phyloP scores from a whole-genome alignment of 306 rosid genomes.

The Vicia sativa region DNA sequence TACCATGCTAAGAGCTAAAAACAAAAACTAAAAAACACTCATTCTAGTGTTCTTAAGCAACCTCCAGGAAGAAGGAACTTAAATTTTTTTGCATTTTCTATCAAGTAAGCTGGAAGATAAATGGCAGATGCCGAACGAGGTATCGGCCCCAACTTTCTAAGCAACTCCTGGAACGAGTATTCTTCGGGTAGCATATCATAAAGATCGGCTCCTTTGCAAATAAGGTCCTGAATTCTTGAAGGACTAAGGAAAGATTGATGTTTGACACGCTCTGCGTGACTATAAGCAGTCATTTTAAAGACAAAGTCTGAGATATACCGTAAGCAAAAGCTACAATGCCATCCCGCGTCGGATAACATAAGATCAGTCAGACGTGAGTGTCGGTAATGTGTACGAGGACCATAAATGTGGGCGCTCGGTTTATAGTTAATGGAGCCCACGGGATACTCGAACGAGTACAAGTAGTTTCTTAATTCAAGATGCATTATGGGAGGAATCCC shows the following conservation, averaged over 20 bases:
- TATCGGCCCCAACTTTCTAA: slow-evolving; percentile 79
- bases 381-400: slow-evolving; percentile 55
- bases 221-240: slow-evolving; percentile 69
- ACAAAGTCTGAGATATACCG: slow-evolving; percentile 66
- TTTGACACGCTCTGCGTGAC: slow-evolving; percentile 90
- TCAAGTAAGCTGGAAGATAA: slow-evolving; percentile 80
- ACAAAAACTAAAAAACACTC: slow-evolving; percentile 6
- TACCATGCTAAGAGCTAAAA: slow-evolving; percentile 15
- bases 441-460: slow-evolving; percentile 89
- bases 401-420: slow-evolving; percentile 64
- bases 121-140: slow-evolving; percentile 85
- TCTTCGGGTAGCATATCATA: slow-evolving; percentile 92
- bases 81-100: slow-evolving; percentile 72
- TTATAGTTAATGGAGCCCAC: slow-evolving; percentile 94
- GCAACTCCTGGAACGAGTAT: slow-evolving; percentile 71
- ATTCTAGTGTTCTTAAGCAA: slow-evolving; percentile 64
- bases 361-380: slow-evolving; percentile 68
- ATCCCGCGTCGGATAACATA: slow-evolving; percentile 82
- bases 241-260: slow-evolving; percentile 56
- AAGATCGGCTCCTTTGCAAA: slow-evolving; percentile 79
- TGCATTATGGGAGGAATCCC: slow-evolving; percentile 79
- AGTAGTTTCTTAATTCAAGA: slow-evolving; percentile 82
- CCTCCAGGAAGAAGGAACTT: slow-evolving; percentile 93
- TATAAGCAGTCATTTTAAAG: slow-evolving; percentile 90
- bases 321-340: slow-evolving; percentile 98